Conservation (phyloP, 257 asterid species). For the Scutellaria galericulata region DNA sequence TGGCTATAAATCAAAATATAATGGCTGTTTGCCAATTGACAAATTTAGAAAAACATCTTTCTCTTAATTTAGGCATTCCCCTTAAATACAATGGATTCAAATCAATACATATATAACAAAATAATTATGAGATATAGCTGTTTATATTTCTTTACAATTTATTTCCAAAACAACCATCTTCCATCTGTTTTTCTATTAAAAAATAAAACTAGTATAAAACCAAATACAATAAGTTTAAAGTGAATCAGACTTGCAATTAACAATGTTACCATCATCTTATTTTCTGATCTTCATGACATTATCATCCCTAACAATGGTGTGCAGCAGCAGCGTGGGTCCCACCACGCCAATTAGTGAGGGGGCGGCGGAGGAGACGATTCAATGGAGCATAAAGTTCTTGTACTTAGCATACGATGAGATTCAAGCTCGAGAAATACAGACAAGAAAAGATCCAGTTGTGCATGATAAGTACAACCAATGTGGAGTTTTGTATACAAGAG, state of each 20-base stretch:
- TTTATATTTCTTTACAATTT: too few species aligned
- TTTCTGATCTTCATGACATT: constrained; percentile 4
- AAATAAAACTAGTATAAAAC: too few species aligned
- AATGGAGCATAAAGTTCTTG: background rate
- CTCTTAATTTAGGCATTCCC: too few species aligned
- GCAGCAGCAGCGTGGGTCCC: background rate
- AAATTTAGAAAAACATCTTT: too few species aligned
- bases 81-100: too few species aligned
- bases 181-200: too few species aligned
- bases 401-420: background rate
- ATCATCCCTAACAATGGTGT: background rate
- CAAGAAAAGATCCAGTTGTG: background rate
- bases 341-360: background rate
- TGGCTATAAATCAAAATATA: too few species aligned
- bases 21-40: too few species aligned
- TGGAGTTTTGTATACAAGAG: background rate
- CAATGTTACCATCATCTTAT: background rate
- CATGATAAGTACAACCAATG: background rate
- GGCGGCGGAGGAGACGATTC: background rate
- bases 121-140: too few species aligned
- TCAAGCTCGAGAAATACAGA: constrained; percentile 1
- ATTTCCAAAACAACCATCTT: too few species aligned
- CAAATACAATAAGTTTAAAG: too few species aligned
- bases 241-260: background rate
- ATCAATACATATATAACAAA: too few species aligned